Base-by-base conservation (phyloP, 768 basidiomycete genomes). In the Dictyophora rubrovolvata region DNA sequence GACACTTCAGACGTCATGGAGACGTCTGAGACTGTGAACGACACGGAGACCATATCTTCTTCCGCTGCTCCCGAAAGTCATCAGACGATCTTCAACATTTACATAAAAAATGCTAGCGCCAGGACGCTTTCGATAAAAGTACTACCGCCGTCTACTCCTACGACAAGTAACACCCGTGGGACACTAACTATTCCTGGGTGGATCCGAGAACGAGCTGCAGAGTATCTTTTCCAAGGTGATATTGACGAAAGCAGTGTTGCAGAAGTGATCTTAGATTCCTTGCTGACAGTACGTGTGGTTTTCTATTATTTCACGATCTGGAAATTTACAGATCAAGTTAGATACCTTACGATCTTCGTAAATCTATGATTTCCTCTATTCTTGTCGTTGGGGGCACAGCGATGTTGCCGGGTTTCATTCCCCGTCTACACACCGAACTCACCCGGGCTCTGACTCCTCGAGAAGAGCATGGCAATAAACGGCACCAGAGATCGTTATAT, bases 381-480 rank as follows among this genome's bases (percentile, higher is more conserved):
- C 78, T 98, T 48, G 79, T 96, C 35, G 79, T 81, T 1, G 96
- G 96, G 6, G 96, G 96, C 0, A 93, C 91, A 1, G 78, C 89
- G 3, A 91, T 91, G 85, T 72, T 98, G 9, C 92, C 94, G 0
- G 93, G 93, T 0, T 95, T 97, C 71, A 89, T 95, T 48, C 85
- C 89, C 5, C 84, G 96, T 7, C 77, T 97, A n/a, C 86, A 90
- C 33, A 71, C 77, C 1, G 87, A 94, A 66, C 77, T 97, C 28
- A 64, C 92, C 14, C 81, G 81, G 1, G 78, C 79, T 7, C 75
- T 93, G 22, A 72, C 74, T 5, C 69, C 77, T 2, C 72, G 49
- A 34, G 57, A 59, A 33, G 55, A 48, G 21, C 48, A 37, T 10
- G 28, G 28, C 7, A 56, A 56, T 37, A 53, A 36, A 47, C 21